Percentiles rank a stretch among this genome's conserved stretches.
phyloP scores from a whole-genome alignment of 148 eudicot species.

The Persicaria maculosa region DNA sequence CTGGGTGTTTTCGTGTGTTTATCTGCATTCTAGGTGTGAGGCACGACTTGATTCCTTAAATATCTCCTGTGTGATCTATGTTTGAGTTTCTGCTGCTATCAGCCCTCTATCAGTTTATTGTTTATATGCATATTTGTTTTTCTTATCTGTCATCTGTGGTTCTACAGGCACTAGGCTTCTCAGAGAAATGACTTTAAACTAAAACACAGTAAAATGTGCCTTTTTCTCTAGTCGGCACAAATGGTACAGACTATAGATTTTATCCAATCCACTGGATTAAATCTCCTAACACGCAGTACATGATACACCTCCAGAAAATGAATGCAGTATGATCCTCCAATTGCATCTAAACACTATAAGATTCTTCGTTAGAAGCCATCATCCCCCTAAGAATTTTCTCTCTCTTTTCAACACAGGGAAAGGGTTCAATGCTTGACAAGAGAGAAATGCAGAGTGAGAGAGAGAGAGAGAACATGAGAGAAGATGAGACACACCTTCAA shows the following conservation, averaged over 20 bases:
- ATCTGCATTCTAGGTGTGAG: no score
- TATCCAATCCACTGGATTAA: not conserved
- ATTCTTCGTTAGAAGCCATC: not conserved
- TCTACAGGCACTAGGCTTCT: no score
- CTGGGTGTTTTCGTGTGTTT: no score
- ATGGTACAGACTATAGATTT: not conserved
- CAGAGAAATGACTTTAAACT: not conserved
- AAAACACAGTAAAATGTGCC: not conserved
- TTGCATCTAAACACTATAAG: not conserved
- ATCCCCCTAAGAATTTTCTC: not conserved
- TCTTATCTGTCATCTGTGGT: no score
- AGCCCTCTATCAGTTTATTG: no score
- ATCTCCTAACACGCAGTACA: not conserved
- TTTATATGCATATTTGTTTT: no score
- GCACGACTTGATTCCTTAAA: no score
- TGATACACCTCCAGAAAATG: not conserved
- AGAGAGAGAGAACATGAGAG: not conserved
- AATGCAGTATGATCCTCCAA: not conserved
- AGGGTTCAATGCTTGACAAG: not conserved
- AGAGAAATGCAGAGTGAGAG: not conserved
- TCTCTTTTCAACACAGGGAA: not conserved
- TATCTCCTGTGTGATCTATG: no score
- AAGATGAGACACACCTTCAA: constrained; percentile 47
- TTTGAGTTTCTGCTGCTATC: no score
- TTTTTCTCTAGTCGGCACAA: not conserved